Evolutionary conservation across 2,329 filamentous ascomycete genomes (phyloP).

Genomic region (Alternaria metachromatica): DNA sequence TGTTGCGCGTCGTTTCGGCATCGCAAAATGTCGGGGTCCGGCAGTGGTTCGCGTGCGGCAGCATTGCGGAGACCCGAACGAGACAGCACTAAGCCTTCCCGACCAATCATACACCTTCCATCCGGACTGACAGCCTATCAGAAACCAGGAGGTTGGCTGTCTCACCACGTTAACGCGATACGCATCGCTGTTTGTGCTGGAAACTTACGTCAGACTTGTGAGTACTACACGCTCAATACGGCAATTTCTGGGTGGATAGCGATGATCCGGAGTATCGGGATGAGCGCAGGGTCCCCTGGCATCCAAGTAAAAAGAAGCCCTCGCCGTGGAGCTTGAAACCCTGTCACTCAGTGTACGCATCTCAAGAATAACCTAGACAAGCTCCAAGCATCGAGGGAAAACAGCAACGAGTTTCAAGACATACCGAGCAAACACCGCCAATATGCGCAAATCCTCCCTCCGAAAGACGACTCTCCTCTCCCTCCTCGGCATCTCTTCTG

Average conservation of each 20-base stretch:
- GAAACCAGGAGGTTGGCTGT: not conserved
- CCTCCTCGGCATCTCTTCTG: constrained; percentile 15
- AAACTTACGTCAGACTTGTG: constrained; percentile 2
- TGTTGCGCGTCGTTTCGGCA: constrained; percentile 1
- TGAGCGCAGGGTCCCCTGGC: not conserved
- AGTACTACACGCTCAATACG: not conserved
- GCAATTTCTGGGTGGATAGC: not conserved
- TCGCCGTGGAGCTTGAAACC: not conserved
- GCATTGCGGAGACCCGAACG: constrained; percentile 8
- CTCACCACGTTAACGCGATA: not conserved
- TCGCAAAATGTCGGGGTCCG: not conserved
- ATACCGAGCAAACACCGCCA: not conserved
- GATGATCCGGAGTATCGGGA: not conserved
- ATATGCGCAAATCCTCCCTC: constrained; percentile 19
- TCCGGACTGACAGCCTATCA: not conserved
- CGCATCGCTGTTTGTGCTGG: not conserved
- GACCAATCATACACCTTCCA: not conserved
- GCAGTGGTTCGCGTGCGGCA: not conserved
- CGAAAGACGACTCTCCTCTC: constrained; percentile 15
- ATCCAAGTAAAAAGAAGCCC: constrained; percentile 1
- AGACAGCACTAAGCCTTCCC: not conserved
- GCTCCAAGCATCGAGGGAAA: no score
- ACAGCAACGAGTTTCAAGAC: not conserved
- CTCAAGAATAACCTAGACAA: not conserved
- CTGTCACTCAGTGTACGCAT: not conserved